phyloP scores from a whole-genome alignment of 1,284 basidiomycete genomes.

The Rhodotorula sp. region DNA sequence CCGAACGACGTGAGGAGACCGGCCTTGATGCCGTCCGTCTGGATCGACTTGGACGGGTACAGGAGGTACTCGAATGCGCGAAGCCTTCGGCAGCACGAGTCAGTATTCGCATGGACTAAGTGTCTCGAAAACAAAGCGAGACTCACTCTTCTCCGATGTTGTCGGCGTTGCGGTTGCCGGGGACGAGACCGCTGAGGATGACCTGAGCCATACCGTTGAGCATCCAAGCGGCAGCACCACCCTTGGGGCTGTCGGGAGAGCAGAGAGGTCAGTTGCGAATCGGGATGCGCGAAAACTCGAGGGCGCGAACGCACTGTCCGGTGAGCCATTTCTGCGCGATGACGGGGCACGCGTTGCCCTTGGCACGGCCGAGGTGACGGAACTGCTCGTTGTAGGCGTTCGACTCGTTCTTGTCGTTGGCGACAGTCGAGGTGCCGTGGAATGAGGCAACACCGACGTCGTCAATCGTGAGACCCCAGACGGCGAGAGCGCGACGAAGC shows the following conservation, averaged over 20 bases:
- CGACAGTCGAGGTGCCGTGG: constrained; percentile 92
- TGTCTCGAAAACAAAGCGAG: background rate
- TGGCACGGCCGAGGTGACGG: constrained; percentile 77
- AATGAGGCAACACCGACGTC: constrained; percentile 69
- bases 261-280: background rate
- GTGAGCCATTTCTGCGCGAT: constrained; percentile 97
- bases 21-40: constrained; percentile 80
- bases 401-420: constrained; percentile 98
- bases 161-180: constrained; percentile 89
- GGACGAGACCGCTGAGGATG: constrained; percentile 79
- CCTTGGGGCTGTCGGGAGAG: constrained; percentile 62
- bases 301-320: constrained; percentile 46
- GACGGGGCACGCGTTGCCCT: constrained; percentile 91
- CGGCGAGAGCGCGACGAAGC: constrained; percentile 87
- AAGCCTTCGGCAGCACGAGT: constrained; percentile 53
- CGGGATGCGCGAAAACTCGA: background rate
- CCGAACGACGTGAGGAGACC: constrained; percentile 79
- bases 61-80: constrained; percentile 85
- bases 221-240: constrained; percentile 97
- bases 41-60: constrained; percentile 92
- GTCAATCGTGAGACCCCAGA: constrained; percentile 92
- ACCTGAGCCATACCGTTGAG: constrained; percentile 85
- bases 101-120: background rate
- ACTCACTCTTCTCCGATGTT: constrained; percentile 78
- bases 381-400: constrained; percentile 95